Percentiles rank a stretch among this genome's conserved stretches.
phyloP scores from a whole-genome alignment of 495 filamentous ascomycete species.

The Staphylotrichum longicolle region DNA sequence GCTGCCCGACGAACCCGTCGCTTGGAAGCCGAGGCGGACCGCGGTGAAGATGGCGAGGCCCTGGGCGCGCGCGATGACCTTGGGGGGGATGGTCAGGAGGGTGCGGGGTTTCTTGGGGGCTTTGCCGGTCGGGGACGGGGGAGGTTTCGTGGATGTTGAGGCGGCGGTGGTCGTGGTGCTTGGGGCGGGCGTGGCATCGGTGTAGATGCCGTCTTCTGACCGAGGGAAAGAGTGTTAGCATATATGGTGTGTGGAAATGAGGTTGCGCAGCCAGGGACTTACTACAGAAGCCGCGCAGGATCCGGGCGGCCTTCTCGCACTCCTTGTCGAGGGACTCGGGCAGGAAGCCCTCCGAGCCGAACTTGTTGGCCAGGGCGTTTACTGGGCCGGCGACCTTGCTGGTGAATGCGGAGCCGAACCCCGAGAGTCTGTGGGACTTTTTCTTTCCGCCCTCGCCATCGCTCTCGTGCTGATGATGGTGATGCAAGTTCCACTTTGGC shows the following conservation, averaged over 20 bases:
- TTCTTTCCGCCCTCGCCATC: slow-evolving; percentile 24
- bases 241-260: neutral
- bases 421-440: slow-evolving; percentile 28
- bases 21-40: slow-evolving; percentile 75
- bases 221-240: neutral
- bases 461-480: slow-evolving; percentile 10
- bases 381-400: slow-evolving; percentile 56
- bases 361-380: slow-evolving; percentile 64
- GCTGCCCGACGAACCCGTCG: slow-evolving; percentile 73
- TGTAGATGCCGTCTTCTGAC: slow-evolving; percentile 37
- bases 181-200: slow-evolving; percentile 21
- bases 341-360: slow-evolving; percentile 65
- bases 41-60: slow-evolving; percentile 81
- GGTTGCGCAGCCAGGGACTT: slow-evolving; percentile 27
- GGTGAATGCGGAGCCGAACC: slow-evolving; percentile 23
- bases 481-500: slow-evolving; percentile 17
- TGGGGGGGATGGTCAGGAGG: slow-evolving; percentile 68
- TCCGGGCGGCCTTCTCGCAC: slow-evolving; percentile 81
- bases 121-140: slow-evolving; percentile 16
- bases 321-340: slow-evolving; percentile 78
- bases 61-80: slow-evolving; percentile 71
- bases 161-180: slow-evolving; percentile 12
- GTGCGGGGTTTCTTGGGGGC: slow-evolving; percentile 27
- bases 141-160: slow-evolving; percentile 12
- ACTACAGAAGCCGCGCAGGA: slow-evolving; percentile 77